Evolutionary conservation across 179 eudicot genomes (phyloP).

Genomic region (Silene coronaria): DNA sequence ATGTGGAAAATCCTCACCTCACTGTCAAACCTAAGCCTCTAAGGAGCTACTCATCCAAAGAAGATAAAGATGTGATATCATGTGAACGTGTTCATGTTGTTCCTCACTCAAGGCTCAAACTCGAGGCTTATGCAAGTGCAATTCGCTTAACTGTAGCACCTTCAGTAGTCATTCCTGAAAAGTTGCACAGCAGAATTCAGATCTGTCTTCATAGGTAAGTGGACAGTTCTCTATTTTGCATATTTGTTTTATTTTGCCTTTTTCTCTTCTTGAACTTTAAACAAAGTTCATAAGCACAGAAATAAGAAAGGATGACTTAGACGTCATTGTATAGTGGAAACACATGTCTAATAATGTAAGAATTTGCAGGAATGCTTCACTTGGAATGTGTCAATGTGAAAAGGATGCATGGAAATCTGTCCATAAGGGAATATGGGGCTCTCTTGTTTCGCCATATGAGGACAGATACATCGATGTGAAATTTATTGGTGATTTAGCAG

Average conservation of each 20-base stretch:
- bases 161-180: slow-evolving; percentile 75
- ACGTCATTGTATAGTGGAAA: background rate
- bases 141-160: slow-evolving; percentile 60
- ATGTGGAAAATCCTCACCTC: slow-evolving; percentile 49
- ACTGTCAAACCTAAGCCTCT: slow-evolving; percentile 47
- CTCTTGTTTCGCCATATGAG: slow-evolving; percentile 72
- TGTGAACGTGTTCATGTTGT: slow-evolving; percentile 63
- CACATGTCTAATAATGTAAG: slow-evolving; percentile 3
- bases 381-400: slow-evolving; percentile 71
- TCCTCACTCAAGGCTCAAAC: slow-evolving; percentile 61
- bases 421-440: slow-evolving; percentile 67
- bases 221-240: background rate
- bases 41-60: slow-evolving; percentile 32
- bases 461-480: slow-evolving; percentile 72
- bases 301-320: background rate
- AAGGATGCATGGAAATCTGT: slow-evolving; percentile 68
- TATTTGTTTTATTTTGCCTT: background rate
- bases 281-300: background rate
- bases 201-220: slow-evolving; percentile 80
- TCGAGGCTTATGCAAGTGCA: slow-evolving; percentile 64
- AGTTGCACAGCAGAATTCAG: slow-evolving; percentile 56
- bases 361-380: slow-evolving; percentile 67
- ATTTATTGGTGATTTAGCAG: slow-evolving; percentile 55
- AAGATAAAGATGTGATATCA: slow-evolving; percentile 43
- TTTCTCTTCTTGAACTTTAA: background rate